Base-by-base conservation (phyloP, 2,329 filamentous ascomycete genomes). In the Microsporum audouinii region DNA sequence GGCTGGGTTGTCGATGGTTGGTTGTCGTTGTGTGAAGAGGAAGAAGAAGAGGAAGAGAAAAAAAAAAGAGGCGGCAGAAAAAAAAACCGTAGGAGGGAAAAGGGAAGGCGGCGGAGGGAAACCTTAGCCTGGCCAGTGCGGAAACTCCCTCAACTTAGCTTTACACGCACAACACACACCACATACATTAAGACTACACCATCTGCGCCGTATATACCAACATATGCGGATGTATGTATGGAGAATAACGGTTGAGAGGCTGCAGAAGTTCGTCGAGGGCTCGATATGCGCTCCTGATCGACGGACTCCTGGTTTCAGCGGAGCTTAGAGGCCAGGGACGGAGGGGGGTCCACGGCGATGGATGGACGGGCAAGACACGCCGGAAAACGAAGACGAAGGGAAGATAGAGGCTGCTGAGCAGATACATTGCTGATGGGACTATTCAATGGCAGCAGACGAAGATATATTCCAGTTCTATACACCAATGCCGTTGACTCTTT, bases 31-130 rank as follows among this genome's bases (percentile, higher is more conserved):
- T 34, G 38, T 12, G 36, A 51, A 23, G 17, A 33, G 27, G 7
- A 34, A 27, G 34, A 29, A 43, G 55, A 23, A 5, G 7, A 12
- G 17, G n/a, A 57, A 27, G 12, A n/a, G 34, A 33, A 29, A 33
- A 17, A 33, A 38, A 57, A 41, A 57, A 41, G 29, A 57, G 34
- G 38, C 34, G 55, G 14, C n/a, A 43, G 39, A 43, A 43, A 43
- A 43, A 43, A 43, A 43, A 43, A 43, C 14, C 39, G 51, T 33
- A 56, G 29, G 29, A 29, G 27, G 29, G 27, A 43, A 57, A 63
- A 53, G 41, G 45, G 62, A 57, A 63, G 62, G 41, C 60, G 59
- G 47, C 51, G 60, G 57, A 59, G 60, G 59, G 59, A 49, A 60
- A 55, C 51, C 51, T 36, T 55, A 55, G 45, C 33, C 31, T 31